A percentile compares a stretch with the other conserved stretches of the same genome.
These are phyloP conservation scores for Giardia duodenalis DNA, from an alignment of 208 protist genomes.

Conservation along the genomic window DNA sequence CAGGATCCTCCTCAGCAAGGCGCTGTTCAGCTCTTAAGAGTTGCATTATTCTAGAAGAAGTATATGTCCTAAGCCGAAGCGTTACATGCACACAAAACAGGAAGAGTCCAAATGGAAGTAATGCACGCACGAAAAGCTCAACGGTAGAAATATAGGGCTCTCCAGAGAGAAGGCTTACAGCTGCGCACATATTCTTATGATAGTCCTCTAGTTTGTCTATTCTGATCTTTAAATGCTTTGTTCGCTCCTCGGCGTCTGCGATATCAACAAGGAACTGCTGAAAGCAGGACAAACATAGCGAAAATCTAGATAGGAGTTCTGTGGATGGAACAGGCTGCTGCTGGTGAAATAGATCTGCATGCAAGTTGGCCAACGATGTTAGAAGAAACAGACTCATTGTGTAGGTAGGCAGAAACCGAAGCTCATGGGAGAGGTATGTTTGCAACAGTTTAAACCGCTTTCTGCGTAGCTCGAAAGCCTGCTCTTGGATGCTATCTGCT, in stretches of 20 bases:
- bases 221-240: background rate
- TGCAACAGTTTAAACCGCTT: background rate
- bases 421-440: background rate
- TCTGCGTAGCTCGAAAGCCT: background rate
- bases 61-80: background rate
- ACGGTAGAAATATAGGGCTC: background rate
- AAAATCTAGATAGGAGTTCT: background rate
- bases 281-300: background rate
- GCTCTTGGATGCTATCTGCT: background rate
- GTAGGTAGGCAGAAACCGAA: background rate
- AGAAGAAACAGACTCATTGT: background rate
- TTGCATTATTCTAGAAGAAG: background rate
- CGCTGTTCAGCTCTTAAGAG: too few species aligned
- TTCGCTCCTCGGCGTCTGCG: background rate
- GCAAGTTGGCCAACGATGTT: background rate
- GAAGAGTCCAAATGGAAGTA: background rate
- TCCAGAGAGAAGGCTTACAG: background rate
- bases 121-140: background rate
- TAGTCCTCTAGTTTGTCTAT: background rate
- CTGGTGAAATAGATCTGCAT: background rate
- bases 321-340: background rate
- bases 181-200: background rate
- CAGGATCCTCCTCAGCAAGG: too few species aligned
- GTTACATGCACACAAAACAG: background rate
- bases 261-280: background rate